Evolutionary conservation across 1,139 yeast genomes (phyloP).

Genomic region (Geotrichum klebahnii): DNA sequence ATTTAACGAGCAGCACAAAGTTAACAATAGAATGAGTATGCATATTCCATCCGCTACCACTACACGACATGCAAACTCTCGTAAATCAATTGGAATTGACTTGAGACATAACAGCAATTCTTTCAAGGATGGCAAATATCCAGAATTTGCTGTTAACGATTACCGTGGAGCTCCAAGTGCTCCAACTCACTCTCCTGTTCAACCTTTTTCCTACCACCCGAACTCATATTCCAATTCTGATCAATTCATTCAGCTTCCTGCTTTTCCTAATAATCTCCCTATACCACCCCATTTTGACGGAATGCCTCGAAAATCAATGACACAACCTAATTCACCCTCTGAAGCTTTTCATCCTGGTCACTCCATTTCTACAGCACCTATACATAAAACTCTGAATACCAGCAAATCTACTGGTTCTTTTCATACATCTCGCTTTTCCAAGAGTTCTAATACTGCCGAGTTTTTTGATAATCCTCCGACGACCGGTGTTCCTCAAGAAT

Average conservation of each 20-base stretch:
- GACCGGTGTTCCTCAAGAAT: no score
- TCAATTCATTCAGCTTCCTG: neutral
- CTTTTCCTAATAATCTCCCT: neutral
- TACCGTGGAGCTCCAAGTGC: neutral
- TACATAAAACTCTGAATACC: neutral
- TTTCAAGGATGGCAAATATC: slow-evolving; percentile 6
- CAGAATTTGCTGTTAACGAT: slow-evolving; percentile 12
- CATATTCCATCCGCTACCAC: slow-evolving; percentile 9
- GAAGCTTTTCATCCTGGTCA: neutral
- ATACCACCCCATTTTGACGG: neutral
- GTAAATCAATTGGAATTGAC: slow-evolving; percentile 9
- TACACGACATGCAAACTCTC: neutral
- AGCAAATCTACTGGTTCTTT: slow-evolving; percentile 5
- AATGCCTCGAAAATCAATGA: neutral
- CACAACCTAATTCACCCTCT: neutral
- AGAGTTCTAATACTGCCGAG: neutral
- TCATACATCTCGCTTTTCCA: neutral
- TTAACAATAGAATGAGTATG: slow-evolving; percentile 13
- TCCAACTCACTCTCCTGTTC: neutral
- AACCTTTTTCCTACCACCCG: neutral
- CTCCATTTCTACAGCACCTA: neutral
- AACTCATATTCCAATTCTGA: neutral
- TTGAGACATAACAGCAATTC: neutral
- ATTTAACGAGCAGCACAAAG: neutral
- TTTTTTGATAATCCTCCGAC: neutral